Base-by-base conservation (phyloP, 352 stramenopile genomes). In the Globisporangium uncinulatum region DNA sequence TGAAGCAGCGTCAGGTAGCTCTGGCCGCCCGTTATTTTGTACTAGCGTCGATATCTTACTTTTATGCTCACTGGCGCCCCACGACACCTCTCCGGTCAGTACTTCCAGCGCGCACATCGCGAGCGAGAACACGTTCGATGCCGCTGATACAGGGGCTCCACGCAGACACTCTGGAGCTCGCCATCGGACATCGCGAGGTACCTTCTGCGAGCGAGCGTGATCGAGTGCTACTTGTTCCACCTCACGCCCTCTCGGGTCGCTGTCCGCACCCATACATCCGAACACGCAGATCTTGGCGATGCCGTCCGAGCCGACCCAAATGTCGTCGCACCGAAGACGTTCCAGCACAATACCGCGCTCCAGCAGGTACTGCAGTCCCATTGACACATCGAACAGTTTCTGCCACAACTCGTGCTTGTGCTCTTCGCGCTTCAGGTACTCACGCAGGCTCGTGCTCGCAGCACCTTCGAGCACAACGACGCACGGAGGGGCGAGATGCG, bases 311-410 rank as follows among this genome's bases (percentile, higher is more conserved):
- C 54, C 44, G 15, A 60, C 13, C 36, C 44, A 60, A 17, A 54
- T 39, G 36, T 47, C 21, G 13, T 48, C 36, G 20, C 44, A 60
- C 9, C 32, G 54, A 48, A 58, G 50, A 4, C 4, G 1, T 2
- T 21, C 17, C 3, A 47, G 17, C 6, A 53, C 9, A 8, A 63
- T 14, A 1, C 43, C 49, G 31, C 49, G 49, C 15, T 58, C 41
- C 20, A 51, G 14, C 9, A 63, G 6, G 57, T 78, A 87, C 36
- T 52, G 24, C 10, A 91, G 56, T 6, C 74, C 81, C 19, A 55
- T 45, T 9, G 36, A 48, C 0, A 51, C 52, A 21, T 63, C 61
- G 14, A 48, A 43, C 11, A 67, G 8, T 32, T 48, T 54, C 13
- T 56, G 19, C 42, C 37, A 54, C 4, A 62, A 8, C 31, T 48